Base-by-base conservation (phyloP, 257 asterid genomes). In the Ligustrum vulgare region DNA sequence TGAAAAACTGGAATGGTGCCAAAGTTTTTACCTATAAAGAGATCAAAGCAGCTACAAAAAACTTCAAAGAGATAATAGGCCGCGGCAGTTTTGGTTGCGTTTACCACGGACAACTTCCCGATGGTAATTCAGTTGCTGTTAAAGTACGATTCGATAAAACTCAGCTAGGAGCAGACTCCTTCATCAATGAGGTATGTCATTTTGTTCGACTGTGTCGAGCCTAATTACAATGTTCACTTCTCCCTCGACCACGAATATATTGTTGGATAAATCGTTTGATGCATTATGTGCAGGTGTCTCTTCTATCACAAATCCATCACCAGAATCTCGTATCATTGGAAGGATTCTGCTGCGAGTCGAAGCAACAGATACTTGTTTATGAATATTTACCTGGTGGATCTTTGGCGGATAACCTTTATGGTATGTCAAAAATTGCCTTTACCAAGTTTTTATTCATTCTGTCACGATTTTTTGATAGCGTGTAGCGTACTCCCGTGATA, bases 41-140 rank as follows among this genome's bases (percentile, higher is more conserved):
- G 83, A 92, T 94, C 72, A 92, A 87, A 85, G 64, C 89, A 80
- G 88, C 89, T 37, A 92, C 98, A 68, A 89, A 81, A 86, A 88
- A 94, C 85, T 94, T 94, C 81, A 94, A 86, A 87, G 85, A 89
- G 81, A 87, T 82, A 45, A 82, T 92, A 10, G 98, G 98, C 8
- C 91, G 93, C 2, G 98, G 98, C 64, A 90, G 98, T 76, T 94
- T 90, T n/a, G 97, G 98, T 31, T 80, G 96, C 34, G 96, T 94
- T 67, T 94, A 89, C 62, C 82, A 75, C 56, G 97, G 98, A 69
- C 89, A 89, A 84, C 94, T 94, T 64, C 85, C 85, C 4, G 89
- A 84, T 72, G 97, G 96, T 34, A 92, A 85, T 79, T 79, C 71
- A 80, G 89, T 94, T 22, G 98, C 98, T 69, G 97, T 94, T 36